Evolutionary conservation across 1,139 yeast genomes (phyloP), one percentile per base, ranked within the genome.

Genomic region (Saccharomyces hybrid): DNA sequence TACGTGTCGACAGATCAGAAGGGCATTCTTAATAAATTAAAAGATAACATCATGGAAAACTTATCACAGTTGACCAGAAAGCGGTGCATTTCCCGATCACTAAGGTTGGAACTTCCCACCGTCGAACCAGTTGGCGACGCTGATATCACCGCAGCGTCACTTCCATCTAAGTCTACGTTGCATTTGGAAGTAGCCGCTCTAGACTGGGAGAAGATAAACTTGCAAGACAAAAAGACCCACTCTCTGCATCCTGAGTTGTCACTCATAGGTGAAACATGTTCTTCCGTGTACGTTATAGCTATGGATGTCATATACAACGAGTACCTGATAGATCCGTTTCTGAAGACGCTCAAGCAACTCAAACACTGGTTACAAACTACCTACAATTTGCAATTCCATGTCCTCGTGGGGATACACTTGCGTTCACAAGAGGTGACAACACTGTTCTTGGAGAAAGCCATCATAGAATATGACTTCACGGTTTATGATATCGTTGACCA

Each of bases 301-400:
- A 62, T 69, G 66, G 72, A 69, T 55, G 71, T 68, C 5, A 64
- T 69, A 5, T 68, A 69, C 61, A 69, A 69, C 50, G 71, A 67
- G 41, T 68, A 59, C 49, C 56, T 69, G 14, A 66, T 68, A 9
- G 58, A 55, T 2, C 70, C 71, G 2, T 66, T 65, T 49, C 54
- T 69, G n/a, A 50, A 57, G 11, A 65, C 70, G 4, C 41, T 68
- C 7, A 49, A 34, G 3, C 55, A 54, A 23, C 51, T 68, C 13
- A 29, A 58, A 11, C 38, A 47, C 7, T 52, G 51, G 47, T 60
- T 55, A 46, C 47, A 44, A 13, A 14, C 11, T 31, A 50, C 13
- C 44, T 38, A 38, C 6, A 48, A 31, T 20, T 23, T 50, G 9
- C 31, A 47, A 2, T 49, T 54, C 1, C 59, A 52, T 23, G 61